Evolutionary conservation across 1,284 basidiomycete species (phyloP), one percentile per base, ranked within the genome.

Genomic region (Chiua sp.): DNA sequence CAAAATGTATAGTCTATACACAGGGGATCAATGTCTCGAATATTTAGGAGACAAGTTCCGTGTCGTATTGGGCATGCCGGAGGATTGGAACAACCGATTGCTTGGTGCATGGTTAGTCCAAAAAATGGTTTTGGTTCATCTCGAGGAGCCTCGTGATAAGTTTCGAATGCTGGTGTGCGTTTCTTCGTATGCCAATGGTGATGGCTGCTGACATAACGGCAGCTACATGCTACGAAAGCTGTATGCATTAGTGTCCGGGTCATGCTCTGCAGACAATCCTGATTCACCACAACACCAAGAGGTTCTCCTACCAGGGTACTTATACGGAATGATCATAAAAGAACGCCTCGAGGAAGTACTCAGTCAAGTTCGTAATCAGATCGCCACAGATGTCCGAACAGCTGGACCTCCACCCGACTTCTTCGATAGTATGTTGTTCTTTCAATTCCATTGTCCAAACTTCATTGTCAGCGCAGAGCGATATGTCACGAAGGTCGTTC

Each of bases 231-330:
- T 99, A 47, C 92, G 95, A 67, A 99, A 99, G 79, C 82, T 99
- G 26, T 99, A 96, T 72, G 87, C 94, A 8, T 81, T 96, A 51
- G 96, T 99, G 16, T 97, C 94, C 20, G 91, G 92, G 57, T 88
- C 93, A 55, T 97, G 94, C 69, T 94, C 93, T 70, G 85, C 92
- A 57, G 98, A 99, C 80, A 99, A 99, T 72, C 96, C 98, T 16
- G 98, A 99, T 82, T 99, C 97, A 20, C 96, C 96, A 57, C 97
- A 99, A 75, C 94, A 98, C 73, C 98, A 99, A 76, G 98, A 99
- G 74, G 95, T 98, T 50, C 86, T 99, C 18, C 87, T 99, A 46
- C 97, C 98, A 2, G 98, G 98, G 37, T 90, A 85, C 67, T 78
- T 99, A 32, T 98, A 98, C 75, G 92, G 90, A 55, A 98, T 98